phyloP scores from a whole-genome alignment of 345 rosid genomes.

The Salix koriyanagi region DNA sequence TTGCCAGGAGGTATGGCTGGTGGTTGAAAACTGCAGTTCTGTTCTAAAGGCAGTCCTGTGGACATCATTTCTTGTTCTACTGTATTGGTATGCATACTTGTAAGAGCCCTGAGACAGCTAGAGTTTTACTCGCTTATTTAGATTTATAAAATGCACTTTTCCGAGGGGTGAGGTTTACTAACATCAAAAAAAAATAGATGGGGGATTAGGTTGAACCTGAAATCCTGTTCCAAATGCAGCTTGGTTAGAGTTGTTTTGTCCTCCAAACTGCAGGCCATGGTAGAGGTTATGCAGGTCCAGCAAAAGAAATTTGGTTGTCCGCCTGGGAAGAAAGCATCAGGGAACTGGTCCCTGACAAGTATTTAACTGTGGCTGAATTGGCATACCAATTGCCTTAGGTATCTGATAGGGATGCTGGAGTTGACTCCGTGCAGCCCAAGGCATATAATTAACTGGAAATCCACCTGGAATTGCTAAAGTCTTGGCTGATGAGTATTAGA shows the following conservation, averaged over 20 bases:
- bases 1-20: constrained; percentile 9
- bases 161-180: too few relatives aligned
- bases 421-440: constrained; percentile 43
- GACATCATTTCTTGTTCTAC: constrained; percentile 22
- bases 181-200: neutral
- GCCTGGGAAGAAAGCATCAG: constrained; percentile 30
- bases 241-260: constrained; percentile 53
- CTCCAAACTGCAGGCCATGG: constrained; percentile 49
- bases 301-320: constrained; percentile 45
- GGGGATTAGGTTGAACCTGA: constrained; percentile 12
- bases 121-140: too few relatives aligned
- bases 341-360: constrained; percentile 39
- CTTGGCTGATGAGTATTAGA: neutral
- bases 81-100: neutral
- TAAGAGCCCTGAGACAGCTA: too few relatives aligned
- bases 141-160: too few relatives aligned
- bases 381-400: constrained; percentile 36
- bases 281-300: constrained; percentile 31
- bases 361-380: constrained; percentile 49
- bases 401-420: constrained; percentile 42
- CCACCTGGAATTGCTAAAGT: constrained; percentile 28
- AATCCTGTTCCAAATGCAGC: constrained; percentile 39
- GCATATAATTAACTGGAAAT: constrained; percentile 41
- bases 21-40: constrained; percentile 20
- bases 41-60: constrained; percentile 11